Evolutionary conservation across 495 filamentous ascomycete genomes (phyloP).

Genomic region (Penicillium salamii): DNA sequence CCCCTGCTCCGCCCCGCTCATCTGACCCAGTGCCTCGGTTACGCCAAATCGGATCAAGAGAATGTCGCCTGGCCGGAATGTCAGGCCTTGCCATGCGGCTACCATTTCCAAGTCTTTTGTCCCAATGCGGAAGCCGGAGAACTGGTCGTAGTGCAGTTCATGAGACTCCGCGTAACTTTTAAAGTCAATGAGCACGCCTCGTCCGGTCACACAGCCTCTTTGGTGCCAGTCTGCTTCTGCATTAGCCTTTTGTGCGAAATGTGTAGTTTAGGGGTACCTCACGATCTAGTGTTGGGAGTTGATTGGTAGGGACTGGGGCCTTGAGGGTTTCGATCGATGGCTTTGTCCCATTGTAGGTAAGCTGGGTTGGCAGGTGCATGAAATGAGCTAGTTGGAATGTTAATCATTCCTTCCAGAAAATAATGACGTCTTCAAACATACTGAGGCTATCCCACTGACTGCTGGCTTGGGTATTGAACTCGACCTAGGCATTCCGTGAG

Average conservation of each 20-base stretch:
- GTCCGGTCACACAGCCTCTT: conserved; percentile 39
- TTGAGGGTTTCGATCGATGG: conserved; percentile 14
- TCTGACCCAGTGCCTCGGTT: conserved; percentile 31
- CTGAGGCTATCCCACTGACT: conserved; percentile 40
- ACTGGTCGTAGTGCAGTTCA: conserved; percentile 32
- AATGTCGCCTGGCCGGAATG: conserved; percentile 40
- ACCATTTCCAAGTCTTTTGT: conserved; percentile 29
- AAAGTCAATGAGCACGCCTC: conserved; percentile 48
- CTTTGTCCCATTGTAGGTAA: conserved; percentile 52
- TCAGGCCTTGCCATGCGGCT: conserved; percentile 27
- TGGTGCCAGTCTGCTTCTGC: conserved; percentile 28
- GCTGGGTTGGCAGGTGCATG: conserved; percentile 42
- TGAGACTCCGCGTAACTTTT: conserved; percentile 33
- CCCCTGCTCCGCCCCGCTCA: conserved; percentile 30
- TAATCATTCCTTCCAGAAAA: neutral
- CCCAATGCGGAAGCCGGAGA: conserved; percentile 31
- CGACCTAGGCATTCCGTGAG: conserved; percentile 23
- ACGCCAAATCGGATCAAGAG: conserved; percentile 45
- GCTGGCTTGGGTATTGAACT: conserved; percentile 49
- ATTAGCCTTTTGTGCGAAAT: conserved; percentile 1
- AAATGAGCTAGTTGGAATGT: conserved; percentile 15
- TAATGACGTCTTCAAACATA: conserved; percentile 17
- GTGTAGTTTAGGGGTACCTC: neutral
- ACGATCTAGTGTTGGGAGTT: conserved; percentile 24
- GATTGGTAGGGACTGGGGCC: neutral